phyloP scores from a whole-genome alignment of 257 asterid species.

The Gardenia jasminoides region DNA sequence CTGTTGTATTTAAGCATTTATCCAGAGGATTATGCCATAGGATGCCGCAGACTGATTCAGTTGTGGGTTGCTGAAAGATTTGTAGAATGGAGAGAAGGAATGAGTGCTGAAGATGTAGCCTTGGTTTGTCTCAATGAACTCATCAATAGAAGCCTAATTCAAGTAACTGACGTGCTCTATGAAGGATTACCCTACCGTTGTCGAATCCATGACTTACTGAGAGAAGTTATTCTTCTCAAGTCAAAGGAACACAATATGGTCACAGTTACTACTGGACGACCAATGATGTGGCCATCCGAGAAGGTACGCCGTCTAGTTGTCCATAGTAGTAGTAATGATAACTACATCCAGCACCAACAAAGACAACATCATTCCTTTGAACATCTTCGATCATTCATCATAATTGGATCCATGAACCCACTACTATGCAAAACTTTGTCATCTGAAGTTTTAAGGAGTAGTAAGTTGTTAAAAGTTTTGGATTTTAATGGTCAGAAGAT shows the following conservation, averaged over 20 bases:
- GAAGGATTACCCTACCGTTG: background rate
- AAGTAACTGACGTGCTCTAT: background rate
- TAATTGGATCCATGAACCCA: no score
- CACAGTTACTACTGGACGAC: background rate
- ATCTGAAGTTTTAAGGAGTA: no score
- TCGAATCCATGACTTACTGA: conserved; percentile 16
- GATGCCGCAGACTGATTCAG: no score
- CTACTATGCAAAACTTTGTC: no score
- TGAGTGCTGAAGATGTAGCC: conserved; percentile 16
- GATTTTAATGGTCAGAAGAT: no score
- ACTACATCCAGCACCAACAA: background rate
- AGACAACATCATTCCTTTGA: background rate
- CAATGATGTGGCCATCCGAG: background rate
- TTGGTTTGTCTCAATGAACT: conserved; percentile 24
- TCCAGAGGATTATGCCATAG: no score
- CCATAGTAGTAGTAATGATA: background rate
- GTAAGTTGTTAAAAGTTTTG: no score
- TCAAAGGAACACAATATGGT: conserved; percentile 19
- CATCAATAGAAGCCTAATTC: conserved; percentile 22
- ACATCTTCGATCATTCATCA: background rate
- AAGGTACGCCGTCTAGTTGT: conserved; percentile 17
- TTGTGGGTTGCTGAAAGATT: no score
- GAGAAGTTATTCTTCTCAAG: conserved; percentile 13
- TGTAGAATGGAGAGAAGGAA: background rate
- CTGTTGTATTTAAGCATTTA: no score